Base-by-base conservation (phyloP, 257 asterid species). In the Solanum chilense region DNA sequence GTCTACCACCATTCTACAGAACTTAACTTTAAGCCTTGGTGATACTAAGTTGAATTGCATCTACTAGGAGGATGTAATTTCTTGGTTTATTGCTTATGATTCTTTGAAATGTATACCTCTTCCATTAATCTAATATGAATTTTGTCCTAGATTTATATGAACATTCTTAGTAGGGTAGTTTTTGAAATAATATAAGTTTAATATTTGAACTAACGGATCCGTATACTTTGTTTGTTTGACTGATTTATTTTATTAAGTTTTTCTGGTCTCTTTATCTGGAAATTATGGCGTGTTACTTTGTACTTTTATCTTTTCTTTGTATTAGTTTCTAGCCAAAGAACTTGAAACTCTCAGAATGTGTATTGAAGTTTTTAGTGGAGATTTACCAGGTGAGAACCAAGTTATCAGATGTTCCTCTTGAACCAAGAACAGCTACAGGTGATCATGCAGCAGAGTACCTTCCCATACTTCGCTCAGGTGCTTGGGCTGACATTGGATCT, bases 391-490 rank as follows among this genome's bases (percentile, higher is more conserved):
- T 92, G 86, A 93, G 87, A 88, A 83, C 86, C 41, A 92, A 87
- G 90, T 42, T 88, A 12, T 83, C 90, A 27, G 93, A 87, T 85
- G 86, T 88, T 77, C 69, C 92, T 25, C 64, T 87, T 86, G 96
- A 89, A 70, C 92, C 90, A 44, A 92, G 90, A 87, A 83, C 92
- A 89, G 85, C 68, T 69, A 86, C 87, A 86, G 94, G 88, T 88
- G 94, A 84, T 87, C 25, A 86, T 89, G 92, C 64, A 85, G 56
- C 87, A 49, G 91, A 90, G 84, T 93, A 85, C 81, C 58, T 89
- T 23, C 98, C 99, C 33, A 84, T 89, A 77, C 95, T 95, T 81
- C 98, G 99, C 68, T 95, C 98, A 12, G 99, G 99, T 18, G 98
- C 94, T 10, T 95, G 98, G 96, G 88, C 97, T 11, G 99, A 95